Base-by-base conservation (phyloP, 192 early-diverging fungal species). In the Rhizoclosmatium sp. region DNA sequence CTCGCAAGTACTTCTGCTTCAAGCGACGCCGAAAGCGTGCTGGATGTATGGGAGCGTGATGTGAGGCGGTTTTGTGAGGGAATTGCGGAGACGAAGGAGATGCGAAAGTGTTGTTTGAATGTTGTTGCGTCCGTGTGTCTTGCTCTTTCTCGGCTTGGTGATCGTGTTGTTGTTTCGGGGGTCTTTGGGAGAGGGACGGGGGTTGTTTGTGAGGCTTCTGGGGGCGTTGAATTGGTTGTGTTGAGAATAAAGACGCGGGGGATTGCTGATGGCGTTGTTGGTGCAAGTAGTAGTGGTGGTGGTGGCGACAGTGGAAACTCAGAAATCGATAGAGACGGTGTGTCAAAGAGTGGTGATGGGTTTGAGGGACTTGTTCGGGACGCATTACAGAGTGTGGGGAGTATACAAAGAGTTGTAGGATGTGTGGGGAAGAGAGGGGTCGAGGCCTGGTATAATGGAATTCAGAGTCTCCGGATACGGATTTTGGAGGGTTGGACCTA, bases 91-190 rank as follows among this genome's bases (percentile, higher is more conserved):
- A 72, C 39, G 16, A 58, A 39, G 4, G 70, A 72, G 19, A 39
- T 72, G 49, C 56, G 16, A 44, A 72, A 72, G 48, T 72, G 70
- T 47, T 58, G 49, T 4, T 9, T 4, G 9, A 72, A 72, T 40
- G 56, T 72, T 45, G 23, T 72, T 16, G 39, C 44, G 16, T 21
- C 21, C 19, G 16, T 72, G 7, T 58, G 70, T 16, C 23, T 59
- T 51, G 70, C 70, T 7, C 54, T 72, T 21, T 16, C 16, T 7
- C 39, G 56, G 3, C 21, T 19, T 59, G 44, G 56, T 21, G 70
- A 72, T 39, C 58, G 70, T 39, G 44, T 72, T 4, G 58, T 72
- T 39, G 54, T 72, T 16, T 14, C 31, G 16, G 70, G 70, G 7
- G 9, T 51, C 39, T 72, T 72, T 58, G 70, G 70, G 7, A 51